Evolutionary conservation across 164 flowering plant species (phyloP).

Genomic region (Tetrastigma voinierianum): DNA sequence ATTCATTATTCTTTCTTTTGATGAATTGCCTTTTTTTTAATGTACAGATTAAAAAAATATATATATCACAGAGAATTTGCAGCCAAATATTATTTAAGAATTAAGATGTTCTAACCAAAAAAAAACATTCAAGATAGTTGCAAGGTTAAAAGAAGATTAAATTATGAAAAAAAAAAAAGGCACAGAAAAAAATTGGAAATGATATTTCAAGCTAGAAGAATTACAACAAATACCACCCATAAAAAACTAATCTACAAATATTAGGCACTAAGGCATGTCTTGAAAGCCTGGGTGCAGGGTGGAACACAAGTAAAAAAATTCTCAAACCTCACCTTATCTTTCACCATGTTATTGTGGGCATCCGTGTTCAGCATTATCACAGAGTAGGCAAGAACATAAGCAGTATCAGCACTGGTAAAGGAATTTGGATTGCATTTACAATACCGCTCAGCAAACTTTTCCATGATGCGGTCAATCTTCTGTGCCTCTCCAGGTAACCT

Average conservation of each 20-base stretch:
- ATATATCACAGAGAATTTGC: background rate
- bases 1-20: no score
- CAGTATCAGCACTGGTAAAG: conserved; percentile 95
- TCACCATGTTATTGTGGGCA: conserved; percentile 96
- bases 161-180: no score
- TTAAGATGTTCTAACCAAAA: background rate
- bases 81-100: background rate
- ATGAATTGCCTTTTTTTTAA: no score
- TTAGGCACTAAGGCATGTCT: background rate
- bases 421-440: conserved; percentile 95
- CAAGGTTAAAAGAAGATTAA: no score
- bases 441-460: conserved; percentile 97
- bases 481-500: conserved; percentile 99
- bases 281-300: background rate
- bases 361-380: conserved; percentile 99
- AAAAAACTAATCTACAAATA: background rate
- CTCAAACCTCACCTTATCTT: conserved; percentile 78
- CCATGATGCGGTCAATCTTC: conserved; percentile 99
- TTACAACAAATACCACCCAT: background rate
- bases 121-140: no score
- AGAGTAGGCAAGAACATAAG: conserved; percentile 99
- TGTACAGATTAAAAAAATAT: no score
- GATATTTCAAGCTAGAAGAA: background rate
- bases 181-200: no score
- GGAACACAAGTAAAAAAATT: conserved; percentile 1